Evolutionary conservation across 768 basidiomycete species (phyloP).

Genomic region (Boletus sp.): DNA sequence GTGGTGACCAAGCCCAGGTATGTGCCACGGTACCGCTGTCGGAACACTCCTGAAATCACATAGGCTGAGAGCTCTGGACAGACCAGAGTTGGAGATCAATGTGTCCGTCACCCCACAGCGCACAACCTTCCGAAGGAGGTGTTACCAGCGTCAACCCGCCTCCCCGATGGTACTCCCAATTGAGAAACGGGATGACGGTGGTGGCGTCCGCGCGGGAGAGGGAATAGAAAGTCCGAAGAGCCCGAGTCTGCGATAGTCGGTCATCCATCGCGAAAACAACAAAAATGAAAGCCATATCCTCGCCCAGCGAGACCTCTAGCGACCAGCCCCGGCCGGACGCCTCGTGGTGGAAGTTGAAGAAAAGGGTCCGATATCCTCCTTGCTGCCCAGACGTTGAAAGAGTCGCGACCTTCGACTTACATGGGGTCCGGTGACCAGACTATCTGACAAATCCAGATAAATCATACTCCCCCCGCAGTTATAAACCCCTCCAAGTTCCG

Average conservation of each 20-base stretch:
- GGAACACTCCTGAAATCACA: not conserved
- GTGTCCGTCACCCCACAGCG: not conserved
- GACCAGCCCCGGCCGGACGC: constrained; percentile 53
- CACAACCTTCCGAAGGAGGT: not conserved
- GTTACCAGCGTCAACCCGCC: not conserved
- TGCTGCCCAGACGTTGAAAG: constrained; percentile 23
- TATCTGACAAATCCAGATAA: not conserved
- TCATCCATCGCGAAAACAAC: too few species aligned
- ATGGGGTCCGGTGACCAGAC: too few species aligned
- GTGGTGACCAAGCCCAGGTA: not conserved
- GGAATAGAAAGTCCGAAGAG: too few species aligned
- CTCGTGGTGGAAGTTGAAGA: constrained; percentile 65
- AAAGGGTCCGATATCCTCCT: constrained; percentile 53
- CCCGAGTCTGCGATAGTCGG: too few species aligned
- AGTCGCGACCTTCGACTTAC: not conserved
- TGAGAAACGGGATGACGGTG: too few species aligned
- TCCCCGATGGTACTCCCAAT: not conserved
- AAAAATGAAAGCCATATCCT: too few species aligned
- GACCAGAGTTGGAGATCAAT: not conserved
- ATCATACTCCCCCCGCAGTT: too few species aligned
- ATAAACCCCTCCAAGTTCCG: not conserved
- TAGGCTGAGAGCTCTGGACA: not conserved
- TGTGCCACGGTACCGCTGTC: not conserved
- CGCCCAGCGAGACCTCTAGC: constrained; percentile 65
- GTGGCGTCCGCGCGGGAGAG: too few species aligned